Base-by-base conservation (phyloP, 352 stramenopile genomes). In the Blastocystis sp. region DNA sequence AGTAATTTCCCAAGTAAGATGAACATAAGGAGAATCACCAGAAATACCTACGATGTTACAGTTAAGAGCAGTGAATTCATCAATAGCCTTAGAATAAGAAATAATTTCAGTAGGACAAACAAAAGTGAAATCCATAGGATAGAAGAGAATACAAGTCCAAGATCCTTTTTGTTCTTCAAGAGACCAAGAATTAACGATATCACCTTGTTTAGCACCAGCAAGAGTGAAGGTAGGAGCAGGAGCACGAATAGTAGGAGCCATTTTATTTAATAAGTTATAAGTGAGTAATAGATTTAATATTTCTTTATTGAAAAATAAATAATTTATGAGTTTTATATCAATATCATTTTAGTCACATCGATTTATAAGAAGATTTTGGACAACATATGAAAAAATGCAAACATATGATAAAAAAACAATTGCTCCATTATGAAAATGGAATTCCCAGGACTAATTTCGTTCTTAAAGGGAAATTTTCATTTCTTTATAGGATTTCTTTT, bases 1-100 rank as follows among this genome's bases (percentile, higher is more conserved):
- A 24, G 73, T 80, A 59, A 82, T 80, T 67, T 80, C 81, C 79
- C 79, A 88, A 9, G 77, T 76, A 55, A 87, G 54, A 68, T 87
- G 79, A 31, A 76, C 75, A 64, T 83, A 82, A 67, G 84, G 79
- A 25, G 79, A 84, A 74, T 88, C 80, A 13, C 77, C 77, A 24
- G 76, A 85, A 55, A 74, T 69, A 21, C 65, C 79, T 34, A 79
- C 46, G 18, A 87, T 78, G 30, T 82, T 69, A 35, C 69, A 72
- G 68, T 78, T 72, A 47, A 84, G 65, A 59, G 74, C 70, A 37
- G 76, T 62, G 64, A 89, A 87, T 24, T 82, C 75, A 2, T 77
- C 73, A 21, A 71, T 57, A 58, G 71, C 72, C 65, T 89, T 80
- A 57, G 27, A 45, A 36, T 57, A 57, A 24, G 46, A 33, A 27